A percentile compares a stretch with the other conserved stretches of the same genome.
Conservation (phyloP, 371 early-diverging fungal genomes). For the Mortierella polycephala region DNA sequence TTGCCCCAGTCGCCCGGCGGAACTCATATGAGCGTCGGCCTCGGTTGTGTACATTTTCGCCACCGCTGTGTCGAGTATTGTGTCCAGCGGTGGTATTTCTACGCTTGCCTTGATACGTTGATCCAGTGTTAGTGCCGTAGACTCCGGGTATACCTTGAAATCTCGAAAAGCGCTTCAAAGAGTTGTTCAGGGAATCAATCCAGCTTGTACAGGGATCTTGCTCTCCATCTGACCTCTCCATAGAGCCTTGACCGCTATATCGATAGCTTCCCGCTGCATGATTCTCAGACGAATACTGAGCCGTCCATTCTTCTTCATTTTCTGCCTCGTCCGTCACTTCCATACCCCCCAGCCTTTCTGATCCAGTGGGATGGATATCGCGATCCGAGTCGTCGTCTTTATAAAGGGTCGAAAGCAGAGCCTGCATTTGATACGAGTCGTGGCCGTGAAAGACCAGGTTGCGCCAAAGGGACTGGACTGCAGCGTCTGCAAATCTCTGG, state of each 20-base stretch:
- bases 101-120: background rate
- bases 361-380: background rate
- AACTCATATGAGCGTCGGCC: background rate
- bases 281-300: background rate
- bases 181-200: constrained; percentile 21
- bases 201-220: constrained; percentile 13
- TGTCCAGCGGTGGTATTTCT: constrained; percentile 1
- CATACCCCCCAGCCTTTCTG: constrained; percentile 6
- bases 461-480: constrained; percentile 32
- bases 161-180: constrained; percentile 24
- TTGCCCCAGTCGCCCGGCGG: background rate
- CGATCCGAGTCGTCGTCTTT: constrained; percentile 12
- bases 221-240: background rate
- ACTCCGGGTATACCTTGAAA: constrained; percentile 16
- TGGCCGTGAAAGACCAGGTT: constrained; percentile 48
- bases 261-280: background rate
- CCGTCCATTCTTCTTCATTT: background rate
- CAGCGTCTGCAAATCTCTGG: constrained; percentile 41
- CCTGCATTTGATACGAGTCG: constrained; percentile 27
- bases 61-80: background rate
- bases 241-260: constrained; percentile 1
- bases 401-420: constrained; percentile 23
- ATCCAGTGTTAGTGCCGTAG: background rate
- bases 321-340: constrained; percentile 5
- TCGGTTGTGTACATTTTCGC: background rate